Percentiles rank a stretch among this genome's conserved stretches.
phyloP scores from a whole-genome alignment of 2,329 filamentous ascomycete species.

The Aspergillus felis region DNA sequence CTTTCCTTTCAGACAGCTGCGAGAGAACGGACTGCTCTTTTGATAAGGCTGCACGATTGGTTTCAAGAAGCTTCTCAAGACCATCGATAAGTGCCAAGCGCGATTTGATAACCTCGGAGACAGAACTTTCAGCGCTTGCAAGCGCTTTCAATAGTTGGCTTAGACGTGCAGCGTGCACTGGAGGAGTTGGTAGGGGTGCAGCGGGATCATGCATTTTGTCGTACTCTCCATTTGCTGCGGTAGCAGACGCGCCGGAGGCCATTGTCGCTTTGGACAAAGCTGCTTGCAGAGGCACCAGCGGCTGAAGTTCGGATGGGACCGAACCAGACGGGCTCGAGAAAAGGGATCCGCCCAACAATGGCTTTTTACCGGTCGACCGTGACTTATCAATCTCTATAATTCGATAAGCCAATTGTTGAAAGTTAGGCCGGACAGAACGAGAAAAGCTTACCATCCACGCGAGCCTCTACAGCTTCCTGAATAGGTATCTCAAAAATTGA shows the following conservation, averaged over 20 bases:
- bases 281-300: constrained; percentile 70
- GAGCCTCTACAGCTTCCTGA: constrained; percentile 73
- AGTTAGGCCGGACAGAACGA: background rate
- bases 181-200: constrained; percentile 68
- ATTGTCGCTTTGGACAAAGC: constrained; percentile 69
- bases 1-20: constrained; percentile 63
- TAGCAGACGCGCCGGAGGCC: constrained; percentile 62
- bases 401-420: constrained; percentile 3
- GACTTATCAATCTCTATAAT: constrained; percentile 53
- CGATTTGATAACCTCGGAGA: constrained; percentile 84
- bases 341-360: constrained; percentile 63
- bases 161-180: constrained; percentile 86
- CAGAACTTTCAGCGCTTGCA: constrained; percentile 80
- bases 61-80: constrained; percentile 75
- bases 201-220: constrained; percentile 74
- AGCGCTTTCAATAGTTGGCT: constrained; percentile 86
- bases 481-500: constrained; percentile 78
- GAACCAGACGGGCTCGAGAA: constrained; percentile 58
- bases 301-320: constrained; percentile 71
- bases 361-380: constrained; percentile 50
- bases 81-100: constrained; percentile 72
- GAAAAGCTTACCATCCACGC: constrained; percentile 67
- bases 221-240: constrained; percentile 75
- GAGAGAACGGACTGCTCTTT: constrained; percentile 65
- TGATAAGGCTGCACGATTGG: constrained; percentile 65